phyloP scores from a whole-genome alignment of 768 basidiomycete species.

The Panaeolus papilionaceus region DNA sequence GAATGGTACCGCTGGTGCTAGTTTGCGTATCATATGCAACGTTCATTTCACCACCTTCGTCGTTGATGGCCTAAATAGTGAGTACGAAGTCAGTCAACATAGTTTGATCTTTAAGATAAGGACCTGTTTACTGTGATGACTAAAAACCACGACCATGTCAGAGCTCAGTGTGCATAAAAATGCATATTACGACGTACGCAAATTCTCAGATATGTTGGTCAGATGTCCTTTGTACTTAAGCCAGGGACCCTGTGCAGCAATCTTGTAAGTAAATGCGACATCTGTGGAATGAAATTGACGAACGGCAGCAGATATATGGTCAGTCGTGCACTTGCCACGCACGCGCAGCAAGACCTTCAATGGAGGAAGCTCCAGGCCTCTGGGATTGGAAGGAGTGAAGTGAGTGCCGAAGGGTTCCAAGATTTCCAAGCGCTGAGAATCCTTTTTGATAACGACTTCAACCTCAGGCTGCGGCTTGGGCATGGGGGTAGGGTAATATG shows the following conservation, averaged over 20 bases:
- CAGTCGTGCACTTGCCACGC: constrained; percentile 98
- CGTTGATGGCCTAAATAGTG: constrained; percentile 77
- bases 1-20: constrained; percentile 78
- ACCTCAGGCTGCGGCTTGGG: constrained; percentile 82
- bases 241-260: constrained; percentile 81
- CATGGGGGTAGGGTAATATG: constrained; percentile 77
- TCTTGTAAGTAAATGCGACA: constrained; percentile 11
- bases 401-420: constrained; percentile 85
- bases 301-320: constrained; percentile 97
- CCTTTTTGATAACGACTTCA: constrained; percentile 75
- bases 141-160: constrained; percentile 33
- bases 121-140: constrained; percentile 74
- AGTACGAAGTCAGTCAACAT: background rate
- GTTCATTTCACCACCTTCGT: constrained; percentile 94
- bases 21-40: constrained; percentile 83
- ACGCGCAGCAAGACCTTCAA: constrained; percentile 90
- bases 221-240: constrained; percentile 98
- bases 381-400: constrained; percentile 60
- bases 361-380: constrained; percentile 76
- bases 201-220: constrained; percentile 95
- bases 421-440: constrained; percentile 86
- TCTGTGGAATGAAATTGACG: constrained; percentile 30
- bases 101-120: constrained; percentile 23
- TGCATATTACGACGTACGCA: constrained; percentile 58
- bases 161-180: background rate